phyloP scores from a whole-genome alignment of 129 eudicot species.

The Silybum marianum region DNA sequence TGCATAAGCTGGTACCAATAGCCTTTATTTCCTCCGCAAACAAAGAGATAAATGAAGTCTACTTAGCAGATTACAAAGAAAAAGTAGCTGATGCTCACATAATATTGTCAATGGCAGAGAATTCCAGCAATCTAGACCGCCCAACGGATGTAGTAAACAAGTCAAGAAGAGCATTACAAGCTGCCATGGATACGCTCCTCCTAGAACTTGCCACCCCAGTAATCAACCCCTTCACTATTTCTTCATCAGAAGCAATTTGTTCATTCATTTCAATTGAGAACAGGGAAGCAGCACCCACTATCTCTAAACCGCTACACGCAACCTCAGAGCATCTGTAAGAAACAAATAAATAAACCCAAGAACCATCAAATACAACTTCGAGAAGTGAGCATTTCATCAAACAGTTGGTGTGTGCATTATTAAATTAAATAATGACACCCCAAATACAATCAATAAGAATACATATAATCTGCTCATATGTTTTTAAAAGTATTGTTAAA shows the following conservation, averaged over 20 bases:
- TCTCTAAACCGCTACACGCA: slow-evolving; percentile 43
- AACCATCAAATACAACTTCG: neutral
- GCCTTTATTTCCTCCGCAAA: neutral
- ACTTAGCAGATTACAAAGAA: slow-evolving; percentile 4
- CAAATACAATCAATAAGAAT: neutral
- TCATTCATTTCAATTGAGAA: slow-evolving; percentile 68
- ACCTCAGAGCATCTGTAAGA: slow-evolving; percentile 46
- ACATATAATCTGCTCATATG: neutral
- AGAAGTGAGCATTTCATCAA: slow-evolving; percentile 3
- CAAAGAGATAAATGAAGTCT: neutral
- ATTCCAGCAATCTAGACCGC: slow-evolving; percentile 47
- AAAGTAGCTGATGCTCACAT: slow-evolving; percentile 56
- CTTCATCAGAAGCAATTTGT: slow-evolving; percentile 64
- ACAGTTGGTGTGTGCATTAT: slow-evolving; percentile 29
- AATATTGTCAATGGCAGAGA: slow-evolving; percentile 48
- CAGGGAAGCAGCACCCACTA: slow-evolving; percentile 61
- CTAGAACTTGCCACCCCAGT: slow-evolving; percentile 33
- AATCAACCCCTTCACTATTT: slow-evolving; percentile 55
- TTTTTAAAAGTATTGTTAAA: neutral
- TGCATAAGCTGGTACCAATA: slow-evolving; percentile 4
- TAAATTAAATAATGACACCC: neutral
- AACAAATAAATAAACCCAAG: neutral
- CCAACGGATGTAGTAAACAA: slow-evolving; percentile 60
- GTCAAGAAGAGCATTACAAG: slow-evolving; percentile 72
- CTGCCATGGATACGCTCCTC: slow-evolving; percentile 47